Evolutionary conservation across 2,329 filamentous ascomycete genomes (phyloP).

Genomic region (Macrophomina phaseolina): DNA sequence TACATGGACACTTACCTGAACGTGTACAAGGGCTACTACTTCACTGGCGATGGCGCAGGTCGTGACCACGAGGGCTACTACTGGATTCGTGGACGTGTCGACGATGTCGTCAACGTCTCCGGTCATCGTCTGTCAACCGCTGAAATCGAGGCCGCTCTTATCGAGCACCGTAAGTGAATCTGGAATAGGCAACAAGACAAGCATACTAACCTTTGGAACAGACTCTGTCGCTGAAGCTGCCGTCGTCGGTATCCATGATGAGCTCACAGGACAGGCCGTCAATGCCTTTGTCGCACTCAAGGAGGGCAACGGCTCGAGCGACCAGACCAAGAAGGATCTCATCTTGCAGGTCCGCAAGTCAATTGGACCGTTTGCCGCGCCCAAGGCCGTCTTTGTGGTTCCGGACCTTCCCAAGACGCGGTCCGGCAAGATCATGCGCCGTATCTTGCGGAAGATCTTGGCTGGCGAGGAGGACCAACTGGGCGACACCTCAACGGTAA

Average conservation of each 20-base stretch:
- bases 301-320: conserved; percentile 75
- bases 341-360: conserved; percentile 95
- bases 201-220: conserved; percentile 37
- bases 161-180: conserved; percentile 76
- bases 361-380: conserved; percentile 95
- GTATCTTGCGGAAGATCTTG: conserved; percentile 95
- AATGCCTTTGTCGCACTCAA: conserved; percentile 96
- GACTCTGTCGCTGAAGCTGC: conserved; percentile 88
- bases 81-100: conserved; percentile 98
- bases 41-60: conserved; percentile 91
- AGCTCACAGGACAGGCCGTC: conserved; percentile 95
- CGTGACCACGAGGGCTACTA: conserved; percentile 99
- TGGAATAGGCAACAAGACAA: too few species aligned
- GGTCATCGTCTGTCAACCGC: conserved; percentile 96
- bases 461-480: conserved; percentile 97
- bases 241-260: conserved; percentile 90
- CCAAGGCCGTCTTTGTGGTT: conserved; percentile 90
- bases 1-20: conserved; percentile 99
- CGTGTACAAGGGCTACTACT: conserved; percentile 98
- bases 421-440: conserved; percentile 98
- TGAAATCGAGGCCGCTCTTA: conserved; percentile 94
- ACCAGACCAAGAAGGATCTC: conserved; percentile 89
- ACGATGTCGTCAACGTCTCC: conserved; percentile 98
- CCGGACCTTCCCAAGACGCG: conserved; percentile 96
- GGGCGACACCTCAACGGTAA: conserved; percentile 88